Conservation (phyloP, 2,329 filamentous ascomycete genomes). For the Cordyceps militaris region DNA sequence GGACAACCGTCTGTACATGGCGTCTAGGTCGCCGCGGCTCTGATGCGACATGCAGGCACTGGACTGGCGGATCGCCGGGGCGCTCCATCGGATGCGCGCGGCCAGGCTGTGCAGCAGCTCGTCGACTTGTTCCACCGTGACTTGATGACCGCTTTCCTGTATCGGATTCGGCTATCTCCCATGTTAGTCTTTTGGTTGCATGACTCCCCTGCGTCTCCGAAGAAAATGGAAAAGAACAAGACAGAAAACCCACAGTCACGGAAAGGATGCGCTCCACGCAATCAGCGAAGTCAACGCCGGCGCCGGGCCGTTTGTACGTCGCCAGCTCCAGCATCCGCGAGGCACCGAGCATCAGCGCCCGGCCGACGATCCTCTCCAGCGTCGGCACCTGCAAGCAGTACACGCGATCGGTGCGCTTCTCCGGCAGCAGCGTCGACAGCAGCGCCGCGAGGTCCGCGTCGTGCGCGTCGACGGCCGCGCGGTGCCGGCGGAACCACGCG, state of each 20-base stretch:
- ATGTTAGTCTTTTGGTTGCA: not conserved
- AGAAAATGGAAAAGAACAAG: too few relatives aligned
- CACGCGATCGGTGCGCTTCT: slow-evolving; percentile 68
- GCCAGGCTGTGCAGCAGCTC: slow-evolving; percentile 58
- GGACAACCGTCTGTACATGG: slow-evolving; percentile 52
- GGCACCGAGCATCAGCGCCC: slow-evolving; percentile 57
- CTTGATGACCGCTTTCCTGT: slow-evolving; percentile 27
- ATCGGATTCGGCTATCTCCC: slow-evolving; percentile 37
- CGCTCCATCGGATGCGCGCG: slow-evolving; percentile 62
- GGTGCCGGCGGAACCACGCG: slow-evolving; percentile 64
- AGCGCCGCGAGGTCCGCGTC: slow-evolving; percentile 56
- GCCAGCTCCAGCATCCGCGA: slow-evolving; percentile 55
- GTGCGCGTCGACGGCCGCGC: slow-evolving; percentile 47
- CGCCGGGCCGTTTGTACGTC: slow-evolving; percentile 51
- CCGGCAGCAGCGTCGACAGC: slow-evolving; percentile 69
- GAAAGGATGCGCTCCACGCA: slow-evolving; percentile 61
- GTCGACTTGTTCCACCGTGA: slow-evolving; percentile 70
- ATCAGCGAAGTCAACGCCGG: slow-evolving; percentile 59
- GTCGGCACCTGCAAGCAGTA: slow-evolving; percentile 59
- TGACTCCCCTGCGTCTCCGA: not conserved
- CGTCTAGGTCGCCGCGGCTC: slow-evolving; percentile 41
- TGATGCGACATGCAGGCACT: slow-evolving; percentile 18
- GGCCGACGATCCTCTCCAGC: slow-evolving; percentile 60
- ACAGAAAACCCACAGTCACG: slow-evolving; percentile 42
- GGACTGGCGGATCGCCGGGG: slow-evolving; percentile 46